Base-by-base conservation (phyloP, 176 grass and related monocot genomes). In the Aegilops speltoides region DNA sequence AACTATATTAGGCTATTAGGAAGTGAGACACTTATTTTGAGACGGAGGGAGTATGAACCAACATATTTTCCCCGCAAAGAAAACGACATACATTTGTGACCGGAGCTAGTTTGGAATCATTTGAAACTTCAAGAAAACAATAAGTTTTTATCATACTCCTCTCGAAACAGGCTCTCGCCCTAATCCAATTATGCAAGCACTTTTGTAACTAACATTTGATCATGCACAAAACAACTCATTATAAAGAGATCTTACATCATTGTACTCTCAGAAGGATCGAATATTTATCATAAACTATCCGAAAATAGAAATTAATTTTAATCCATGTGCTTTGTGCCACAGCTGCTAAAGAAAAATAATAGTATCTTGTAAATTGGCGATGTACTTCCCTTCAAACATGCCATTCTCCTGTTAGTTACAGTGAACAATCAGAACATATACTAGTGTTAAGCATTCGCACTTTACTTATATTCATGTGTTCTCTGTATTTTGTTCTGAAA, bases 161-260 rank as follows among this genome's bases (percentile, higher is more conserved):
- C 43, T 46, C 1, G 12, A 46, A 46, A 46, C 43, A 46, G 12
- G 12, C 43, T 46, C 13, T 14, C 43, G 3, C 12, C 43, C 43
- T 10, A 3, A 28, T 28, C 28, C 28, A 28, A 28, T 28, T 28
- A 28, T 28, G 28, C 61, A 68, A 87, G 45, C 60, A 5, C 68
- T 32, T 68, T 68, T 76, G 16, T 45, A 83, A 75, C 29, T 19
- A 24, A 85, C 70, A 70, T 64, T 16, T 54, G 16, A 77, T 54
- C 50, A 31, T 69, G 81, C 59, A 77, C 48, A 69, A 80, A 81
- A 81, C 45, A 13, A 23, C 75, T 70, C 68, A 13, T 68, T 61
- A 6, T 61, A 84, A 29, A n/a, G 17, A 79, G 54, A 43, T 68
- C 3, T 68, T 70, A 48, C 68, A 85, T 85, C 11, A 81, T 36